Conservation (phyloP, 2,329 filamentous ascomycete species). For the Pyrenophora tritici-repentis region DNA sequence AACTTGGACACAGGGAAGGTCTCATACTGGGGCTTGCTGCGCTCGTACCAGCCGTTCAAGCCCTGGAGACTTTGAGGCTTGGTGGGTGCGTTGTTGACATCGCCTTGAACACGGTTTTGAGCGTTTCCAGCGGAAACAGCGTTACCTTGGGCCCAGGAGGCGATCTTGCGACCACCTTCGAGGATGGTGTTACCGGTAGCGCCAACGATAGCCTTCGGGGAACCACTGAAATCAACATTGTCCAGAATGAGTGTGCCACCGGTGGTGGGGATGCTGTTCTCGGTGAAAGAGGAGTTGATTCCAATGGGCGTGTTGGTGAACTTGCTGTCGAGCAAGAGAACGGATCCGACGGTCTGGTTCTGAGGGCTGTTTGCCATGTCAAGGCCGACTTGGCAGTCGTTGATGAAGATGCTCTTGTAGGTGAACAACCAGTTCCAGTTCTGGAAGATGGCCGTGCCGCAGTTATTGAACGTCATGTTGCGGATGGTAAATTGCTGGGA, state of each 20-base stretch:
- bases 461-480: conserved; percentile 57
- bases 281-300: conserved; percentile 76
- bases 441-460: conserved; percentile 57
- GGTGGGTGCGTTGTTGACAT: conserved; percentile 52
- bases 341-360: conserved; percentile 82
- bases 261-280: conserved; percentile 67
- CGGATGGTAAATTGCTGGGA: conserved; percentile 66
- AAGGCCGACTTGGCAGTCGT: conserved; percentile 54
- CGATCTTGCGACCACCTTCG: conserved; percentile 69
- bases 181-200: conserved; percentile 66
- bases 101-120: conserved; percentile 62
- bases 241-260: conserved; percentile 85
- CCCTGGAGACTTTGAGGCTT: conserved; percentile 73
- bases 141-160: conserved; percentile 79
- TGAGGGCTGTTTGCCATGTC: conserved; percentile 59
- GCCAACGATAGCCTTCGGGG: conserved; percentile 68
- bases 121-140: conserved; percentile 61
- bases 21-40: conserved; percentile 88
- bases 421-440: conserved; percentile 62
- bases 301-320: conserved; percentile 77
- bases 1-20: conserved; percentile 69
- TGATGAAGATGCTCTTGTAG: conserved; percentile 53
- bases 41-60: conserved; percentile 73
- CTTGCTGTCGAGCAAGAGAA: conserved; percentile 80
- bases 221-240: conserved; percentile 82